A percentile compares a stretch with the other conserved stretches of the same genome.
phyloP scores from a whole-genome alignment of 1,284 basidiomycete species.

The Boletus sp. region DNA sequence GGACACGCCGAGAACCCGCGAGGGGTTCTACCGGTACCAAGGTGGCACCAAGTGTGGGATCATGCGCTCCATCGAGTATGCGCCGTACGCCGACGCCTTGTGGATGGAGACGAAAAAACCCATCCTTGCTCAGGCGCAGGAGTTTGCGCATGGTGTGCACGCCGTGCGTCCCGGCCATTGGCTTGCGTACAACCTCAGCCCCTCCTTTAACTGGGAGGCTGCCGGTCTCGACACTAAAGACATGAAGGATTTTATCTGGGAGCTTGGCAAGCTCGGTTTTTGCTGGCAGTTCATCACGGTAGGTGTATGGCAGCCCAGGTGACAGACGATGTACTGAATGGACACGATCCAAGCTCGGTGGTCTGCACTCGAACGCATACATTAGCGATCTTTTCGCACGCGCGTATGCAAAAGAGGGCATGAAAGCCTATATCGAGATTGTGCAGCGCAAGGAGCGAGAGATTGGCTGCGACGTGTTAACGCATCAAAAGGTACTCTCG shows the following conservation, averaged over 20 bases:
- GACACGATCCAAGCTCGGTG: slow-evolving; percentile 65
- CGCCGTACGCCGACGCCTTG: slow-evolving; percentile 87
- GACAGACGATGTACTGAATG: slow-evolving; percentile 6
- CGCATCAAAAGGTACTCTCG: slow-evolving; percentile 69
- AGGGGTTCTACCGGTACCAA: slow-evolving; percentile 96
- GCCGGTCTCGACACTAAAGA: slow-evolving; percentile 83
- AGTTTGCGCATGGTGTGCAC: slow-evolving; percentile 89
- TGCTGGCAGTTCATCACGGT: slow-evolving; percentile 99
- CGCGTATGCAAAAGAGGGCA: slow-evolving; percentile 85
- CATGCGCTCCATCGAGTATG: slow-evolving; percentile 89
- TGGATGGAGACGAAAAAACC: slow-evolving; percentile 99
- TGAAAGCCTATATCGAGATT: slow-evolving; percentile 88
- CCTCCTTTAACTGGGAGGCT: slow-evolving; percentile 91
- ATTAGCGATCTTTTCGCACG: slow-evolving; percentile 93
- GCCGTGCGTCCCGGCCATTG: slow-evolving; percentile 80
- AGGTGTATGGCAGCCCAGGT: slow-evolving; percentile 30
- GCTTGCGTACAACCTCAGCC: slow-evolving; percentile 93
- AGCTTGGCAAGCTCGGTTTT: slow-evolving; percentile 88
- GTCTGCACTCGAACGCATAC: slow-evolving; percentile 95
- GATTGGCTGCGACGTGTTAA: slow-evolving; percentile 87
- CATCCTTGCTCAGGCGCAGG: slow-evolving; percentile 89
- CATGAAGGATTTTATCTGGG: slow-evolving; percentile 92
- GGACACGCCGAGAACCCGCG: slow-evolving; percentile 90
- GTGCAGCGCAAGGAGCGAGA: slow-evolving; percentile 86
- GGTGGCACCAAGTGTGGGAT: slow-evolving; percentile 95